Base-by-base conservation (phyloP, 2,329 filamentous ascomycete genomes). In the Monosporascus sp. region DNA sequence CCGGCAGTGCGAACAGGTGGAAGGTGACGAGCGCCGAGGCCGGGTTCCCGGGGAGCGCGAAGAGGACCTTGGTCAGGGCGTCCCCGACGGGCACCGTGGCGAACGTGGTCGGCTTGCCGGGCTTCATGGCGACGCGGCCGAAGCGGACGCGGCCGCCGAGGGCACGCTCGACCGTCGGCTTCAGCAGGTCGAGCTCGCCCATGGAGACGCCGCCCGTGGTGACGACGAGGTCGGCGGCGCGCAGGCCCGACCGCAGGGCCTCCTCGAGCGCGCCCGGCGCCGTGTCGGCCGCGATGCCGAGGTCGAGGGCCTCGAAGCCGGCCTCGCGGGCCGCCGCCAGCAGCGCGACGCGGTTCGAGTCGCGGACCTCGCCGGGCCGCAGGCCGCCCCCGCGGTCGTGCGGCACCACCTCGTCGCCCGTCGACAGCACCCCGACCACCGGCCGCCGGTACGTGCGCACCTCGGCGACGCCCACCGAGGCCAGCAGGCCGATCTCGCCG, bases 51-150 rank as follows among this genome's bases (percentile, higher is more conserved):
- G 94, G 94, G 0, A 99, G 78, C 0, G 90, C 89, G 72, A 99
- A 99, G 59, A 99, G 83, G 54, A 87, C 79, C 66, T 89, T 91
- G 1, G 74, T 74, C n/a, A n/a, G n/a, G 56, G 81, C 80, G 54
- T 82, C 76, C 69, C 85, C 86, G 39, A 81, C 76, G 1, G 89
- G 86, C 0, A 97, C 81, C 0, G 90, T 97, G 2, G 94, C 94
- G 69, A 99, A 99, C 0, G 94, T 99, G 0, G 92, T 97, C 2
- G 94, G 94, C 72, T 97, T 99, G 5, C 94, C 94, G 0, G 94
- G 94, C 75, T 99, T 99, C 94, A 99, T 97, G 51, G 87, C 83
- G 3, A 99, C 94, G 3, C 94, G 87, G 24, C 94, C 94, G 63
- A 99, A 99, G 71, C 97, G 94, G 60, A 99, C 96, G 0, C 87